These are phyloP conservation scores for Orbilia quercus DNA, from an alignment of 2,329 filamentous ascomycete genomes.

Conservation along the genomic window DNA sequence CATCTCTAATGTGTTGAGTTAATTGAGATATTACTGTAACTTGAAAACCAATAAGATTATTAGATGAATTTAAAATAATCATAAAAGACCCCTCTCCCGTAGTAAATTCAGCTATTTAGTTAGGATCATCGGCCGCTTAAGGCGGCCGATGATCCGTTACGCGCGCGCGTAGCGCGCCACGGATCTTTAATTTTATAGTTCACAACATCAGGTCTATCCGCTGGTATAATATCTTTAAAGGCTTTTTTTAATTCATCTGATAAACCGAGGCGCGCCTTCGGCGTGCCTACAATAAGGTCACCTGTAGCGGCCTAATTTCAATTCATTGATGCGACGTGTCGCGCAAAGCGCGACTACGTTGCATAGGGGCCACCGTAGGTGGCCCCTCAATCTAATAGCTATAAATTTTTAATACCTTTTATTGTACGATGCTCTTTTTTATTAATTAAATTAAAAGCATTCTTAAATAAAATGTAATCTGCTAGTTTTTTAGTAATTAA, in stretches of 20 bases:
- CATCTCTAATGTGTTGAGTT: conserved; percentile 26
- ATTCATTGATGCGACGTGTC: conserved; percentile 8
- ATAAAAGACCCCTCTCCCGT: conserved; percentile 22
- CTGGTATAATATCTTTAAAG: conserved; percentile 2
- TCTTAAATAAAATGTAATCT: conserved; percentile 12
- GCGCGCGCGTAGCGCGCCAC: too few species aligned
- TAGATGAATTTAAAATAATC: conserved; percentile 5
- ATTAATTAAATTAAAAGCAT: conserved; percentile 4
- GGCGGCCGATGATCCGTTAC: too few species aligned
- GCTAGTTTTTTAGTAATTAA: conserved; percentile 14
- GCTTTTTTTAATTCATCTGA: conserved; percentile 4
- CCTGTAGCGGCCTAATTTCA: too few species aligned
- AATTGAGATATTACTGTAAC: conserved; percentile 31
- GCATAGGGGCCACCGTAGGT: too few species aligned
- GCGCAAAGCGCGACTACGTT: too few species aligned
- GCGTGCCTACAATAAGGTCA: too few species aligned
- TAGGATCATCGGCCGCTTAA: conserved; percentile 24
- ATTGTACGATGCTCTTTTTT: neutral
- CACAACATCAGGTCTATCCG: neutral
- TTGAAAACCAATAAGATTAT: neutral
- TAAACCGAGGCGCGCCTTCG: too few species aligned
- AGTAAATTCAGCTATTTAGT: conserved; percentile 35
- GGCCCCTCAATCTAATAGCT: conserved; percentile 7
- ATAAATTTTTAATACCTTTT: conserved; percentile 4
- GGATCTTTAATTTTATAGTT: conserved; percentile 2